Conservation (phyloP, 495 filamentous ascomycete genomes). For the Tetracladium setigerum region DNA sequence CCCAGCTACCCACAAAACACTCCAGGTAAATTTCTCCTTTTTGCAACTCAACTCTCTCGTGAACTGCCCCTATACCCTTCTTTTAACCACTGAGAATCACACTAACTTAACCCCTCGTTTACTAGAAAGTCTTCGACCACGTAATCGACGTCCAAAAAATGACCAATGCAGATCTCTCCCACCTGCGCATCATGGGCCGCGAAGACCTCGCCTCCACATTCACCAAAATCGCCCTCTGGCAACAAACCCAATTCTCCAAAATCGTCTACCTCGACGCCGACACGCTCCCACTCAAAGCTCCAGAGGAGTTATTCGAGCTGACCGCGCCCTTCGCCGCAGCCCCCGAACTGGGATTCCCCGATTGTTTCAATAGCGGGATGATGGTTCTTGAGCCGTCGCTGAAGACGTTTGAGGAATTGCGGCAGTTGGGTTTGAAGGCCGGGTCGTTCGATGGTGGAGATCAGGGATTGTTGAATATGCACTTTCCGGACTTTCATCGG, state of each 20-base stretch:
- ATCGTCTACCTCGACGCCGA: conserved; percentile 72
- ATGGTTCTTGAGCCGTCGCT: conserved; percentile 11
- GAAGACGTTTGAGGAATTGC: background rate
- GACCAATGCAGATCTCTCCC: background rate
- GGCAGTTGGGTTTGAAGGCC: background rate
- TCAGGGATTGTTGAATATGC: conserved; percentile 10
- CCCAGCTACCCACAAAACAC: no score
- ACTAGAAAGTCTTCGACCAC: background rate
- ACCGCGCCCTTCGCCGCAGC: conserved; percentile 41
- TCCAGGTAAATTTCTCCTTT: no score
- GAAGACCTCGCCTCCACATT: conserved; percentile 63
- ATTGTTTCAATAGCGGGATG: conserved; percentile 13
- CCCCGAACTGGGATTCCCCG: conserved; percentile 12
- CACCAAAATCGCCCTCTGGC: conserved; percentile 73
- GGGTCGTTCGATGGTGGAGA: conserved; percentile 12
- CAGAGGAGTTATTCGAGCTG: conserved; percentile 63
- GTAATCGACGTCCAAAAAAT: conserved; percentile 1
- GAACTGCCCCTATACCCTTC: no score
- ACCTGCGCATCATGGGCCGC: conserved; percentile 63
- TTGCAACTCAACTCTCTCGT: no score
- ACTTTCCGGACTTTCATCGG: conserved; percentile 10
- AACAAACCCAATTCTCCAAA: conserved; percentile 61
- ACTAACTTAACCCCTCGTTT: no score
- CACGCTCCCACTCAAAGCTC: conserved; percentile 55
- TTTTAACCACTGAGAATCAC: no score